phyloP scores from a whole-genome alignment of 768 basidiomycete species.

The Sarcodon aspratus region DNA sequence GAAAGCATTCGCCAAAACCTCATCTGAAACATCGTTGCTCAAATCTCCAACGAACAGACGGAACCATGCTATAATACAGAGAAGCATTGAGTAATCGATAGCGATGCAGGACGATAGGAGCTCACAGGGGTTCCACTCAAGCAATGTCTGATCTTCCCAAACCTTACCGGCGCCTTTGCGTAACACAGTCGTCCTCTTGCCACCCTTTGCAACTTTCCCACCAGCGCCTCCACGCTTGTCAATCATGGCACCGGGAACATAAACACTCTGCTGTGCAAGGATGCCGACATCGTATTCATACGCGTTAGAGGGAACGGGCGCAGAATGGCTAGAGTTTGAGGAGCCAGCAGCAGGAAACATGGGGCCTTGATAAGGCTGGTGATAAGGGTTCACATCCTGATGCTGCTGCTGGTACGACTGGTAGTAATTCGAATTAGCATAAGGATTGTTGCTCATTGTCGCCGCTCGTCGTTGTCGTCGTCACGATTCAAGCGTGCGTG shows the following conservation, averaged over 20 bases:
- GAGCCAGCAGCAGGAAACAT: constrained; percentile 55
- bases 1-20: constrained; percentile 87
- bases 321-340: constrained; percentile 53
- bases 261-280: constrained; percentile 83
- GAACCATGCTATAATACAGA: constrained; percentile 69
- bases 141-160: constrained; percentile 95
- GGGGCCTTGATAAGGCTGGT: constrained; percentile 70
- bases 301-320: constrained; percentile 80
- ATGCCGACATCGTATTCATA: constrained; percentile 91
- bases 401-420: constrained; percentile 24
- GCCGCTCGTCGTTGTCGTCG: neutral
- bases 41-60: constrained; percentile 95
- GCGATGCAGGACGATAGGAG: constrained; percentile 6
- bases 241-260: constrained; percentile 85
- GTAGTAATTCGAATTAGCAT: constrained; percentile 29
- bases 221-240: constrained; percentile 81
- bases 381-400: constrained; percentile 69
- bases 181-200: constrained; percentile 87
- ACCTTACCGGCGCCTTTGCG: constrained; percentile 93
- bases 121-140: constrained; percentile 97
- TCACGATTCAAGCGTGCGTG: too few relatives aligned
- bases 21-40: constrained; percentile 96
- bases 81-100: neutral
- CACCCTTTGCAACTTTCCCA: constrained; percentile 79
- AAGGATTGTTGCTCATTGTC: constrained; percentile 4